Base-by-base conservation (phyloP, 2,329 filamentous ascomycete genomes). In the Bipolaris gigantea region DNA sequence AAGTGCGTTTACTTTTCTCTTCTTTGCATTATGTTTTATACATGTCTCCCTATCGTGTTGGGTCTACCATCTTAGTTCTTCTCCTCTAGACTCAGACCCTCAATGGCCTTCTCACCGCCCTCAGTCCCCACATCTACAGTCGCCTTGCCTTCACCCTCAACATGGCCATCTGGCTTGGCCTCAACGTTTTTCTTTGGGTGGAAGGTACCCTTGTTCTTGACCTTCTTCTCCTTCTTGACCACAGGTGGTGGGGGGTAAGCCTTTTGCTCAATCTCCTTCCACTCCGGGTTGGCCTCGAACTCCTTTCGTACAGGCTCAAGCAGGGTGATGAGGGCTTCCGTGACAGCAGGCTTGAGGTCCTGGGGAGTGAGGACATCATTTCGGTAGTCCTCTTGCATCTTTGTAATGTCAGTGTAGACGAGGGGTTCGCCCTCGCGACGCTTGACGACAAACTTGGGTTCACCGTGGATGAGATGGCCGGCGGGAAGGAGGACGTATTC, bases 311-410 rank as follows among this genome's bases (percentile, higher is more conserved):
- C 93, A 1, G 93, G 91, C 2, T 82, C 85, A 53, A 96, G 81
- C 11, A 97, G 82, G 35, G 83, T 80, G 62, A 85, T 85, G 18
- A 99, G 82, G 9, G 85, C 90, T 48, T 85, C 82, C 5, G 89
- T 83, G 5, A 95, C 86, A 10, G 90, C 91, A n/a, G 87, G 83
- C 79, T 99, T 97, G 48, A 97, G 80, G 11, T 89, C 77, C 79
- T 97, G 92, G 0, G 94, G 94, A 1, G 89, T 91, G 57, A 96
- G 83, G 82, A 89, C 81, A 70, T 97, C 93, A 48, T 84, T 86
- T 52, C 75, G 73, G 78, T 95, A 97, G 74, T 97, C 93, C 15
- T 87, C 84, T 60, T 90, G 85, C 71, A 97, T 81, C 66, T 89
- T 79, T 53, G 85, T 78, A 55, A 95, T 90, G 53, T 84, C 78